phyloP scores from a whole-genome alignment of 345 rosid genomes.

The Lepidium africanum region DNA sequence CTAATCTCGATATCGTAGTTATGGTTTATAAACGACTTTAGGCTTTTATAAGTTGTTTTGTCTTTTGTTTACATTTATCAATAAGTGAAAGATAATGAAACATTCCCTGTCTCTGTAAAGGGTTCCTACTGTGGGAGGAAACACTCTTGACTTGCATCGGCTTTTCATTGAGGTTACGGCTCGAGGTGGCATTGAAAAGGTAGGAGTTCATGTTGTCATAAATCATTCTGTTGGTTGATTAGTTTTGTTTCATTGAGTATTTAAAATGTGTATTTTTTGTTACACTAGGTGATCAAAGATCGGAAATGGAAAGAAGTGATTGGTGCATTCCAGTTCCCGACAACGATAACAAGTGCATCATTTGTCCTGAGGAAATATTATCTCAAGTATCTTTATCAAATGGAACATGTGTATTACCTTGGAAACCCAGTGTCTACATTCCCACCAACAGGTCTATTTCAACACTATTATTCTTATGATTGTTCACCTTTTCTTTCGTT shows the following conservation, averaged over 20 bases:
- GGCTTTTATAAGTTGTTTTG: not conserved
- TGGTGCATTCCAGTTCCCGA: conserved; percentile 57
- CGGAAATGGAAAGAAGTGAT: conserved; percentile 92
- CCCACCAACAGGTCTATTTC: conserved; percentile 13
- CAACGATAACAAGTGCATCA: conserved; percentile 85
- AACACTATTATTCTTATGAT: not conserved
- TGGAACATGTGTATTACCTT: conserved; percentile 65
- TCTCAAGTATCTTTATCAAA: conserved; percentile 53
- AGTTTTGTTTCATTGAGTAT: not conserved
- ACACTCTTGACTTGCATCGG: conserved; percentile 61
- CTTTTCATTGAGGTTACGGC: conserved; percentile 84
- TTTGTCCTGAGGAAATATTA: conserved; percentile 76
- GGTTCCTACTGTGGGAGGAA: conserved; percentile 87
- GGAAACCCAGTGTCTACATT: conserved; percentile 34
- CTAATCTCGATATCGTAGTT: conserved; percentile 1
- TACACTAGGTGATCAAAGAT: conserved; percentile 55
- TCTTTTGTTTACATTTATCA: not conserved
- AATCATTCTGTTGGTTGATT: conserved; percentile 1
- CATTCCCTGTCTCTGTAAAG: conserved; percentile 25
- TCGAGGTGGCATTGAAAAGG: conserved; percentile 76
- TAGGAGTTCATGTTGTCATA: conserved; percentile 12
- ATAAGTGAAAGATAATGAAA: not conserved
- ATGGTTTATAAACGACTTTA: not conserved
- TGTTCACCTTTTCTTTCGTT: not conserved
- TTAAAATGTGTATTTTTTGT: not conserved